Evolutionary conservation across 352 stramenopile genomes (phyloP), one percentile per base, ranked within the genome.

Genomic region (Phytophthora macrochlamydospora): DNA sequence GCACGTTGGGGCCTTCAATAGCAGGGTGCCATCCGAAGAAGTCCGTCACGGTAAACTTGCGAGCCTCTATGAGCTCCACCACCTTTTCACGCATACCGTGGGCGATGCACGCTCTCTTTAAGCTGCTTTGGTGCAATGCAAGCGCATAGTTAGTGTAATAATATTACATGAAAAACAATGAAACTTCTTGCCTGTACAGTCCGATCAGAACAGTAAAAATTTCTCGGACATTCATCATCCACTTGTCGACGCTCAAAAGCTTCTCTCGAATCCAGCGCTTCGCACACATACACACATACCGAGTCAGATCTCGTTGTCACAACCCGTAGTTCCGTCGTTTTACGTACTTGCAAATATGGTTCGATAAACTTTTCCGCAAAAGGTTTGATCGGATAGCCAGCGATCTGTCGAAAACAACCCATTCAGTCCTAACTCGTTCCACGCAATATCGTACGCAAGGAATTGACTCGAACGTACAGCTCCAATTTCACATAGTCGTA

Each of bases 191-290:
- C 85, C 85, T 87, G 69, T 90, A 91, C 5, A 94, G 61, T 24
- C 86, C 86, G 44, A 92, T 85, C 75, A 94, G 79, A 5, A 92
- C 57, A 2, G 86, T 94, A 55, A 94, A 92, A 31, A 92, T 69
- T 51, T 92, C 86, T 1, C 85, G 82, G 24, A 94, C 82, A 13
- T 76, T 89, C 14, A 92, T 49, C 44, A 76, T 68, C 66, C 67
- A 85, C 35, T 78, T 87, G 7, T 59, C 56, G 31, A 75, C 56
- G 29, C 70, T 62, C 0, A 62, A 56, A 0, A 94, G 82, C 52
- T 92, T 94, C 54, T 94, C 86, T 13, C 82, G 79, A 37, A 94
- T 79, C 86, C 86, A 94, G 40, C 86, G 82, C 77, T 94, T 31
- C 12, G 50, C 49, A 59, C 24, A 43, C 46, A 29, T 40, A 24